These are phyloP conservation scores for Laguncularia racemosa DNA, from an alignment of 345 rosid species.

Conservation along the genomic window DNA sequence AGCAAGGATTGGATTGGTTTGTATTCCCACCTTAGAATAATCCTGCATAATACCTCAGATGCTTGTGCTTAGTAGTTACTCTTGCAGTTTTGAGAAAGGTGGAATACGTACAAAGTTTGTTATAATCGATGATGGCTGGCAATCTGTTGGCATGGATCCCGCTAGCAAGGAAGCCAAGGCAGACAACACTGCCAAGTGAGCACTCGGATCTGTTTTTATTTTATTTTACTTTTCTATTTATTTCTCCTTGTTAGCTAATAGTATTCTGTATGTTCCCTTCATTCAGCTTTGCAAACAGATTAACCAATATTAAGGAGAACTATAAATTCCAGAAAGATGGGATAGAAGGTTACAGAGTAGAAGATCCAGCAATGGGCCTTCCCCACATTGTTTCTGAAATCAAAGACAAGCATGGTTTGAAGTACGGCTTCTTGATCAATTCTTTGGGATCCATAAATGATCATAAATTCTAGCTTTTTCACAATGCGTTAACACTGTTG, in stretches of 20 bases:
- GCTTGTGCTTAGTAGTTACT: background rate
- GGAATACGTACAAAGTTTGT: constrained; percentile 57
- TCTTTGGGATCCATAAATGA: background rate
- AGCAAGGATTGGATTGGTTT: constrained; percentile 51
- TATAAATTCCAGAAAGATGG: constrained; percentile 63
- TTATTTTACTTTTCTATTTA: background rate
- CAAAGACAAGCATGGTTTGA: constrained; percentile 44
- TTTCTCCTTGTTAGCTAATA: background rate
- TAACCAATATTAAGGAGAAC: constrained; percentile 54
- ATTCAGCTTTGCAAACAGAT: constrained; percentile 54
- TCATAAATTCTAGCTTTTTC: background rate
- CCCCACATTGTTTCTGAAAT: constrained; percentile 43
- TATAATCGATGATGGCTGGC: constrained; percentile 71
- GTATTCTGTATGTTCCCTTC: constrained; percentile 1
- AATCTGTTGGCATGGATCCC: constrained; percentile 64
- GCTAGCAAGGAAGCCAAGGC: constrained; percentile 26
- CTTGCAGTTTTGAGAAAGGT: constrained; percentile 45
- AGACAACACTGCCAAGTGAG: constrained; percentile 63
- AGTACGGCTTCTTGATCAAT: constrained; percentile 23
- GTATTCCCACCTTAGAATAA: background rate
- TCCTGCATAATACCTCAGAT: background rate
- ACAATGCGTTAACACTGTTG: background rate
- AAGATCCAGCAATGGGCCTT: constrained; percentile 57
- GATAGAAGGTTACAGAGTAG: constrained; percentile 41
- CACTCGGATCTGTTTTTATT: background rate